A percentile compares a stretch with the other conserved stretches of the same genome.
phyloP scores from a whole-genome alignment of 257 asterid genomes.

The Pogostemon cablin region DNA sequence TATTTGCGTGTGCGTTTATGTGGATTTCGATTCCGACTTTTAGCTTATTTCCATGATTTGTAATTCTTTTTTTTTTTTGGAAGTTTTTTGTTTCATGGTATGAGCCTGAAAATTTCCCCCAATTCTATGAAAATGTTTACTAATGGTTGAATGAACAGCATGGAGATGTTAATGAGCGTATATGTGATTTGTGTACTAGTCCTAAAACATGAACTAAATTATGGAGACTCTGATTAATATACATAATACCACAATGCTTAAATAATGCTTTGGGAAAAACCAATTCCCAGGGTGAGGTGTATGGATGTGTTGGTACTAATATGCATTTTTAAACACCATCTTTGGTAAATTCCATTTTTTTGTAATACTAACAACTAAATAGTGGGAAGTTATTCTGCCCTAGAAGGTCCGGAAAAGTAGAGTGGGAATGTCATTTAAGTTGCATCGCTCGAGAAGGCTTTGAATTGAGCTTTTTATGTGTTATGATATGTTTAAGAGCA shows the following conservation, averaged over 20 bases:
- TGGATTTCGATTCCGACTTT: conserved; percentile 25
- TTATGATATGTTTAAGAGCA: neutral
- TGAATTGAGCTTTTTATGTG: neutral
- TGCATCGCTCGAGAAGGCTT: neutral
- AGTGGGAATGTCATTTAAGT: neutral
- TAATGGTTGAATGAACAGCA: too few species aligned
- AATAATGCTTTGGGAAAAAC: neutral
- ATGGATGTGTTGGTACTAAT: neutral
- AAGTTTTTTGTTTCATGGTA: too few species aligned
- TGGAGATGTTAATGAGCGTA: neutral
- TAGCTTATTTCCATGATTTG: conserved; percentile 3
- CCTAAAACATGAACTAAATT: neutral
- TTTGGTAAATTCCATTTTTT: neutral
- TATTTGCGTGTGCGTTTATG: neutral
- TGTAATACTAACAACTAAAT: neutral
- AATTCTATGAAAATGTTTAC: too few species aligned
- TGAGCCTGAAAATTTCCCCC: too few species aligned
- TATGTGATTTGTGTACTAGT: neutral
- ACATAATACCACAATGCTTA: neutral
- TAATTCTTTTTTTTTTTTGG: neutral
- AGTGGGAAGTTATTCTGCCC: neutral
- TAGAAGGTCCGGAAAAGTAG: neutral
- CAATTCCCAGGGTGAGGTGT: neutral
- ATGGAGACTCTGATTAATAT: neutral
- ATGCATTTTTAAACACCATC: neutral